These are phyloP conservation scores for Elasticomyces elasticus DNA, from an alignment of 495 filamentous ascomycete genomes.

Conservation along the genomic window DNA sequence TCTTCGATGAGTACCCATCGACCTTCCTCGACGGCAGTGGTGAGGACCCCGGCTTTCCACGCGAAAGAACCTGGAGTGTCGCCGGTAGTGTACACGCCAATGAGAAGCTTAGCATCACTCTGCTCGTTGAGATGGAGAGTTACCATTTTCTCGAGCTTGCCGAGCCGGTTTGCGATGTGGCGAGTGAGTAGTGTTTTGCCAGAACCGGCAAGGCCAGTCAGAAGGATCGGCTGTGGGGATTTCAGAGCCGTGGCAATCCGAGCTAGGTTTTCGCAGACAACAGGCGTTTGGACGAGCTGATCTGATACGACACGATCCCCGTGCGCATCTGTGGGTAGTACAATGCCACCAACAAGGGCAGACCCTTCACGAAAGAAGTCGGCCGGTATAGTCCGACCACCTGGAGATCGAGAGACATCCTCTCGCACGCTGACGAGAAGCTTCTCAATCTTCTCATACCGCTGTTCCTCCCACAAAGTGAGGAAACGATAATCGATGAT, in stretches of 20 bases:
- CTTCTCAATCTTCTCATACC: slow-evolving; percentile 23
- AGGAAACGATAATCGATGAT: slow-evolving; percentile 77
- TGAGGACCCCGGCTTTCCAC: slow-evolving; percentile 90
- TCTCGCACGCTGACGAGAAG: slow-evolving; percentile 1
- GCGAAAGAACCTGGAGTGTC: slow-evolving; percentile 73
- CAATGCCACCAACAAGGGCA: slow-evolving; percentile 5
- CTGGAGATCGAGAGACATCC: slow-evolving; percentile 8
- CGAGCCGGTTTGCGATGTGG: slow-evolving; percentile 67
- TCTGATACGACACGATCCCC: background rate
- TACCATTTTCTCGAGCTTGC: slow-evolving; percentile 64
- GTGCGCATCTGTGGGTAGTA: slow-evolving; percentile 2
- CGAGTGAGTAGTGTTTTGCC: slow-evolving; percentile 85
- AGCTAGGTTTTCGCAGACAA: slow-evolving; percentile 58
- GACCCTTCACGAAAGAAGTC: slow-evolving; percentile 7
- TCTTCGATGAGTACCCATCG: slow-evolving; percentile 96
- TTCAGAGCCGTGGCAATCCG: slow-evolving; percentile 47
- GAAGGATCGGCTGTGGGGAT: slow-evolving; percentile 54
- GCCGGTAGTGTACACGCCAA: slow-evolving; percentile 87
- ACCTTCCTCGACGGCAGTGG: slow-evolving; percentile 84
- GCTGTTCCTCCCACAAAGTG: slow-evolving; percentile 63
- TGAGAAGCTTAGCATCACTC: slow-evolving; percentile 87
- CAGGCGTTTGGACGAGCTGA: slow-evolving; percentile 57
- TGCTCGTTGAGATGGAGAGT: slow-evolving; percentile 95
- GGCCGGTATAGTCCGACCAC: slow-evolving; percentile 17
- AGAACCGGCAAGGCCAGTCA: slow-evolving; percentile 74